These are phyloP conservation scores for Tuber aestivum DNA, from an alignment of 495 filamentous ascomycete genomes.

Conservation along the genomic window DNA sequence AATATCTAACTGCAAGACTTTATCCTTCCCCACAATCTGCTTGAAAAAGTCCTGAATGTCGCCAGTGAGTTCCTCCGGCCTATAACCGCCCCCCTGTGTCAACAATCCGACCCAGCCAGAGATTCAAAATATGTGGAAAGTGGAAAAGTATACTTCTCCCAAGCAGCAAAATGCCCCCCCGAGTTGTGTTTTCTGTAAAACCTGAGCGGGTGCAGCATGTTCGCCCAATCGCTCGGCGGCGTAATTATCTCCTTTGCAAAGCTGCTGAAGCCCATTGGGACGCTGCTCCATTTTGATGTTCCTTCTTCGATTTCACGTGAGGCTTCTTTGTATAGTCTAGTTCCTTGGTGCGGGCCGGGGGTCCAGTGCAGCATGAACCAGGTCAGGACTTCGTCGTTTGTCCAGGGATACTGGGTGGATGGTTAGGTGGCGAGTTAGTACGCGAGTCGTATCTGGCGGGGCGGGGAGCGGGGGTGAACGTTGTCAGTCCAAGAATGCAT, in stretches of 20 bases:
- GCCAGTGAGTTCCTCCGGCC: neutral
- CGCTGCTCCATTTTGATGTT: slow-evolving; percentile 26
- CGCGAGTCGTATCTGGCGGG: neutral
- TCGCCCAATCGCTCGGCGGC: slow-evolving; percentile 43
- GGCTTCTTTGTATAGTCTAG: slow-evolving; percentile 56
- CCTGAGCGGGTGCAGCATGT: slow-evolving; percentile 50
- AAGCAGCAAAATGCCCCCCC: slow-evolving; percentile 62
- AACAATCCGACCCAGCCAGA: neutral
- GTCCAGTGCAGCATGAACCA: slow-evolving; percentile 64
- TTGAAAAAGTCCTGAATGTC: neutral
- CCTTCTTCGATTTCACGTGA: slow-evolving; percentile 36
- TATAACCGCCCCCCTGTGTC: slow-evolving; percentile 20
- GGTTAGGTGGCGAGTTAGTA: neutral
- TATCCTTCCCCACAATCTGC: slow-evolving; percentile 1
- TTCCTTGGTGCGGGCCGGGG: slow-evolving; percentile 56
- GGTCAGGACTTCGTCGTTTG: slow-evolving; percentile 59
- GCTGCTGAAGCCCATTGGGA: slow-evolving; percentile 48
- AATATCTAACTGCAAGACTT: neutral
- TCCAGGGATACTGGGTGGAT: slow-evolving; percentile 54
- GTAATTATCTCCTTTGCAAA: slow-evolving; percentile 52
- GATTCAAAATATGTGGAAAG: neutral
- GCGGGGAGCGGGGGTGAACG: neutral
- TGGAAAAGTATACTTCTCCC: slow-evolving; percentile 48
- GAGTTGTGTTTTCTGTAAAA: slow-evolving; percentile 48
- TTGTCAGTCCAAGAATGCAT: slow-evolving; percentile 62